Percentiles rank a stretch among this genome's conserved stretches.
Evolutionary conservation across 148 eudicot genomes (phyloP).

Genomic region (Vaccinium darrowii): DNA sequence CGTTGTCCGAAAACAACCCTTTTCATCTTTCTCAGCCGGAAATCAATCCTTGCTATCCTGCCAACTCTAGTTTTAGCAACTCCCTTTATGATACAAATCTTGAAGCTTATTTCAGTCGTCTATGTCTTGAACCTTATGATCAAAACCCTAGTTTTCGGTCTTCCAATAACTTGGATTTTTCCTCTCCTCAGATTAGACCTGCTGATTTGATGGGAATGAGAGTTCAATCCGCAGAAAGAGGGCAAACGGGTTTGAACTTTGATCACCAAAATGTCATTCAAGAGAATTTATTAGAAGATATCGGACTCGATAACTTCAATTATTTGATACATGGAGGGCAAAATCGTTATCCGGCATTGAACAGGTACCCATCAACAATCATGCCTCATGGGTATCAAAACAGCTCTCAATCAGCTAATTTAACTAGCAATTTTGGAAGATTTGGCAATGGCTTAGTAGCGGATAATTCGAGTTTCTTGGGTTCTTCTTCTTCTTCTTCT

Average conservation of each 20-base stretch:
- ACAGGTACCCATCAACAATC: not conserved
- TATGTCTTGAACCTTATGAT: not conserved
- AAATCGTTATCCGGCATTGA: not conserved
- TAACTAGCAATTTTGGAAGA: not conserved
- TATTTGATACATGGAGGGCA: not conserved
- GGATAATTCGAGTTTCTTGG: not conserved
- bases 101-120: not conserved
- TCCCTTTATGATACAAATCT: not conserved
- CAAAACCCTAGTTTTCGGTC: not conserved
- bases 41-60: not conserved
- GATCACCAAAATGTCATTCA: not conserved
- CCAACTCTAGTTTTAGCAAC: not conserved
- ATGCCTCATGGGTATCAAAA: not conserved
- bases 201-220: constrained; percentile 14
- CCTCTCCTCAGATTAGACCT: not conserved
- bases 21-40: not conserved
- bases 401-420: not conserved
- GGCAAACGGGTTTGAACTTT: not conserved
- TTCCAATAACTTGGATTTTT: not conserved
- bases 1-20: not conserved
- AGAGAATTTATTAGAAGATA: not conserved
- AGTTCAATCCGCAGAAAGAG: constrained; percentile 2
- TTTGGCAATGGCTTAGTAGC: not conserved
- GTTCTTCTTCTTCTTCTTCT: not conserved
- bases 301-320: not conserved